These are phyloP conservation scores for Pseudogymnoascus sp. DNA, from an alignment of 2,329 filamentous ascomycete species.

Conservation along the genomic window DNA sequence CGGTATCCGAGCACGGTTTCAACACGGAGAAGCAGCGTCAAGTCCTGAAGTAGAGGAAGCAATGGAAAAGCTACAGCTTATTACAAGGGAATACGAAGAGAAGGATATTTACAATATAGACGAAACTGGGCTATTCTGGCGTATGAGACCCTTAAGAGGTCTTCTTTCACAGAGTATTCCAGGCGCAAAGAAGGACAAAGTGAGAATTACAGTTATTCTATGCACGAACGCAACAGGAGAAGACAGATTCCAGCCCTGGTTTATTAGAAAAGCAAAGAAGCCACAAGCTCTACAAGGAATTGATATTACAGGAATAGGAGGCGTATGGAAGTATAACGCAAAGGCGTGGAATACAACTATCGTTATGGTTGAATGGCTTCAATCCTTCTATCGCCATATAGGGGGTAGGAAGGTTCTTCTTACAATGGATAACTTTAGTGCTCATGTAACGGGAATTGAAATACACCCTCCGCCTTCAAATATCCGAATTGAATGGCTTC, in stretches of 20 bases:
- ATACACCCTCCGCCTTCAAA: not conserved
- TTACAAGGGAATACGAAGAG: slow-evolving; percentile 15
- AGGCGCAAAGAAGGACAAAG: slow-evolving; percentile 2
- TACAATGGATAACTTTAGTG: not conserved
- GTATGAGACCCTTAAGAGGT: slow-evolving; percentile 15
- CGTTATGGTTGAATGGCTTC: slow-evolving; percentile 10
- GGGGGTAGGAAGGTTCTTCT: not conserved
- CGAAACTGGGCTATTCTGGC: slow-evolving; percentile 18
- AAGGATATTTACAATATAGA: slow-evolving; percentile 13
- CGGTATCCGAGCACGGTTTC: slow-evolving; percentile 9
- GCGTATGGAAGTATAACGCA: not conserved
- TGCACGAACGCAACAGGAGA: slow-evolving; percentile 1
- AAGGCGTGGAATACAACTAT: slow-evolving; percentile 10
- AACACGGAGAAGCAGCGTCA: slow-evolving; percentile 12
- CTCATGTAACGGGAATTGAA: not conserved
- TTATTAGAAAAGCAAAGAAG: slow-evolving; percentile 10
- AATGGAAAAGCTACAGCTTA: slow-evolving; percentile 13
- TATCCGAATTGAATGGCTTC: not conserved
- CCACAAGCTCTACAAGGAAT: not conserved
- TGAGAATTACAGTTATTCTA: not conserved
- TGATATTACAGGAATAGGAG: not conserved
- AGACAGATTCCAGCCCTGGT: slow-evolving; percentile 3
- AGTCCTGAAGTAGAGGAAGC: slow-evolving; percentile 9
- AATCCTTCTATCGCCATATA: not conserved
- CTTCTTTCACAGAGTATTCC: not conserved